A percentile compares a stretch with the other conserved stretches of the same genome.
These are phyloP conservation scores for Didymella keratinophila DNA, from an alignment of 2,329 filamentous ascomycete species.

Conservation along the genomic window DNA sequence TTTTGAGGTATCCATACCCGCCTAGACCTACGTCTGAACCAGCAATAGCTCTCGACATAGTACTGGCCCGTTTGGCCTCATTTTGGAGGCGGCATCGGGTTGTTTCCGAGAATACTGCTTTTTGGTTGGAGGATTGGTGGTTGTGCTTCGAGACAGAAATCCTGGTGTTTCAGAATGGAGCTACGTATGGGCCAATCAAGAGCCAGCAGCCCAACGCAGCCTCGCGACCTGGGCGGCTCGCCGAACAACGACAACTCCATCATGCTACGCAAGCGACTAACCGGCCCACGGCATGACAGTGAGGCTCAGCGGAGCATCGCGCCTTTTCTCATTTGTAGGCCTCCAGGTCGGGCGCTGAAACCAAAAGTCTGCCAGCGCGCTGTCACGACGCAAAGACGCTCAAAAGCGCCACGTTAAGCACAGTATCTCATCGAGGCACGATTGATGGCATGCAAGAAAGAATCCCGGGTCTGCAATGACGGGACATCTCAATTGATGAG, in stretches of 20 bases:
- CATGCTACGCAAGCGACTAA: slow-evolving; percentile 19
- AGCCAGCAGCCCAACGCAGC: slow-evolving; percentile 8
- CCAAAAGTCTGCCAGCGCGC: background rate
- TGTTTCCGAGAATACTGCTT: slow-evolving; percentile 23
- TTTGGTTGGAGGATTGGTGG: slow-evolving; percentile 43
- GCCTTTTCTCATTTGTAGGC: background rate
- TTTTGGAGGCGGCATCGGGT: slow-evolving; percentile 35
- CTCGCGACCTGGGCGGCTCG: slow-evolving; percentile 34
- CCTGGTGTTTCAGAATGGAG: slow-evolving; percentile 37
- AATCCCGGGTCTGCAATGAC: background rate
- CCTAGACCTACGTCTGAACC: slow-evolving; percentile 49
- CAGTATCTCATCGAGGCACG: background rate
- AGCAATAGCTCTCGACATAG: slow-evolving; percentile 36
- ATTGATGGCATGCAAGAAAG: background rate
- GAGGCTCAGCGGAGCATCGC: slow-evolving; percentile 21
- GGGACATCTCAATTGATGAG: background rate
- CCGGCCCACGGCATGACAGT: slow-evolving; percentile 14
- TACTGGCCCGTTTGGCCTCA: slow-evolving; percentile 46
- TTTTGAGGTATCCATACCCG: slow-evolving; percentile 52
- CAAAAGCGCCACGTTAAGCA: background rate
- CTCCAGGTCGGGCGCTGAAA: background rate
- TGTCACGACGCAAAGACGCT: background rate
- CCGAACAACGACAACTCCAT: slow-evolving; percentile 19
- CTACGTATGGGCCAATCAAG: slow-evolving; percentile 34
- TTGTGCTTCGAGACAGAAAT: slow-evolving; percentile 27